Percentiles rank a stretch among this genome's conserved stretches.
phyloP scores from a whole-genome alignment of 441 rosid genomes.

The Erodium chrysanthum region DNA sequence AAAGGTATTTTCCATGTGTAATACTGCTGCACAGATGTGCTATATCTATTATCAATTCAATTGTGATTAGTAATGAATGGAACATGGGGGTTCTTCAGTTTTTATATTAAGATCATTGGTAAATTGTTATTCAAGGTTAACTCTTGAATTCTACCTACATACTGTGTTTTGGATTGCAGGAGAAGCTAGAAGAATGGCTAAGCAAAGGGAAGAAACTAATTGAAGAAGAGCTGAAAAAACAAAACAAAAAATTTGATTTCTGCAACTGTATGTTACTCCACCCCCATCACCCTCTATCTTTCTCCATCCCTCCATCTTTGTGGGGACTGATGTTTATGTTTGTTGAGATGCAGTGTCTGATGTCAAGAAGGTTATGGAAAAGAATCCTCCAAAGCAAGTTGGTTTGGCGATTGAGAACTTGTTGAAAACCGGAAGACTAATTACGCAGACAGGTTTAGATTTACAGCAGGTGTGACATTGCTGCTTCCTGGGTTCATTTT shows the following conservation, averaged over 20 bases:
- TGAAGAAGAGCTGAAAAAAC: slow-evolving; percentile 45
- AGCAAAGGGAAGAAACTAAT: slow-evolving; percentile 49
- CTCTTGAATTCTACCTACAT: not conserved
- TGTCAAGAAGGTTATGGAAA: slow-evolving; percentile 61
- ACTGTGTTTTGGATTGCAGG: slow-evolving; percentile 37
- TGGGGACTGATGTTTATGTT: slow-evolving; percentile 6
- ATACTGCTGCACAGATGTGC: not conserved
- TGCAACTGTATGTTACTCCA: slow-evolving; percentile 38
- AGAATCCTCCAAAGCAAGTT: slow-evolving; percentile 38
- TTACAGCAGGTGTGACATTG: slow-evolving; percentile 62
- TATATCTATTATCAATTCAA: not conserved
- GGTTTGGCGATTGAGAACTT: slow-evolving; percentile 57
- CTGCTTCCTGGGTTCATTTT: slow-evolving; percentile 3
- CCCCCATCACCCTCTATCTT: not conserved
- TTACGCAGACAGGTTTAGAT: slow-evolving; percentile 71
- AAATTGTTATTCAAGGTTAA: not conserved
- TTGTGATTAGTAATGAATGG: not conserved
- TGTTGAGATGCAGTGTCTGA: slow-evolving; percentile 42
- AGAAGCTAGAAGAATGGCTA: slow-evolving; percentile 89
- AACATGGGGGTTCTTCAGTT: not conserved
- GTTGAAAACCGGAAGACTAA: slow-evolving; percentile 69
- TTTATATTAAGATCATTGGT: not conserved
- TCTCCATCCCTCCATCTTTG: not conserved
- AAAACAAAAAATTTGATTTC: slow-evolving; percentile 43
- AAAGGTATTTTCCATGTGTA: not conserved